Evolutionary conservation across 306 rosid genomes (phyloP).

Genomic region (Sechiopsis laciniata): DNA sequence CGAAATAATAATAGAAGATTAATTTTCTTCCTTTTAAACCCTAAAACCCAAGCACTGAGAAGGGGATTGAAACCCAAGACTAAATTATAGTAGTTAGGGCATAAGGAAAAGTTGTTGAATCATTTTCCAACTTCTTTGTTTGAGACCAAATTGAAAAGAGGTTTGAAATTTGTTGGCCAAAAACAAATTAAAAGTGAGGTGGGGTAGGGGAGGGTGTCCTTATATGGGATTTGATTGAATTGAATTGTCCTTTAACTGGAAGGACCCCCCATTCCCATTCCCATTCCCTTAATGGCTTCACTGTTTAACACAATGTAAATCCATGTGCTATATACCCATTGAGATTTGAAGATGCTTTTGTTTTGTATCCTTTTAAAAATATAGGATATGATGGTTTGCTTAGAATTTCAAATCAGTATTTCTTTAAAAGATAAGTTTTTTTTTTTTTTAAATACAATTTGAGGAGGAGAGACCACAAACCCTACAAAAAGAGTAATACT

Average conservation of each 20-base stretch:
- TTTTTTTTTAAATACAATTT: too few species aligned
- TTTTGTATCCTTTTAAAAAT: not conserved
- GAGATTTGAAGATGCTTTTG: not conserved
- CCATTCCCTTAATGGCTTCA: not conserved
- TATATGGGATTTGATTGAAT: slow-evolving; percentile 15
- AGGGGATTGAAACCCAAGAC: not conserved
- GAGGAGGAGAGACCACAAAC: too few species aligned
- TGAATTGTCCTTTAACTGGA: slow-evolving; percentile 13
- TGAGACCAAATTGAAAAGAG: slow-evolving; percentile 11
- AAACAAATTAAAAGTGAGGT: slow-evolving; percentile 3
- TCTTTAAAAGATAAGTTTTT: too few species aligned
- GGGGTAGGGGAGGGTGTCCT: slow-evolving; percentile 18
- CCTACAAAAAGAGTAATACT: too few species aligned
- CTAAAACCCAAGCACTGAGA: not conserved
- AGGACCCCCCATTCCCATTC: not conserved
- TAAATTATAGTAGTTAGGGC: not conserved
- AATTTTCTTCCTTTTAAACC: not conserved
- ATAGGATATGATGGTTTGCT: not conserved
- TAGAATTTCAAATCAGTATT: not conserved
- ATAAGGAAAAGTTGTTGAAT: not conserved
- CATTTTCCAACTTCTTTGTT: slow-evolving; percentile 11
- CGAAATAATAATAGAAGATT: not conserved
- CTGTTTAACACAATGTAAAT: not conserved
- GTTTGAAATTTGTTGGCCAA: slow-evolving; percentile 15
- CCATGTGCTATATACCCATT: not conserved